A percentile compares a stretch with the other conserved stretches of the same genome.
Conservation (phyloP, 2,329 filamentous ascomycete species). For the Colletotrichum magnum region DNA sequence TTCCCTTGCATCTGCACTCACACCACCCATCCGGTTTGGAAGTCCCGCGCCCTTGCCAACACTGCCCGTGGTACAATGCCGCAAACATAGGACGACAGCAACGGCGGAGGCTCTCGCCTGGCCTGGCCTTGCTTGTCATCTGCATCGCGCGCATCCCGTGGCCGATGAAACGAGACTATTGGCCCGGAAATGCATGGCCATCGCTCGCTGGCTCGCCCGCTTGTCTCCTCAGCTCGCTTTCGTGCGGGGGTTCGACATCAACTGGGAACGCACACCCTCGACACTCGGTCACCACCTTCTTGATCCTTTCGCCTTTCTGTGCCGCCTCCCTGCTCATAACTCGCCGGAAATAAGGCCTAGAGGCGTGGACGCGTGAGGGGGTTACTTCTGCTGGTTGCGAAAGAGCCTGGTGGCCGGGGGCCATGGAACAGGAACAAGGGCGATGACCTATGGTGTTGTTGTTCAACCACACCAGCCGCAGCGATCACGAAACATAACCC, state of each 20-base stretch:
- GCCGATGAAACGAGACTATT: constrained; percentile 35
- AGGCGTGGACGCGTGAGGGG: constrained; percentile 8
- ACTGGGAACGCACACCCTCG: neutral
- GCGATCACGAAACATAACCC: constrained; percentile 25
- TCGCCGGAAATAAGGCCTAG: constrained; percentile 11
- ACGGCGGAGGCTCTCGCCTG: neutral
- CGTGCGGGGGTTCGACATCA: constrained; percentile 27
- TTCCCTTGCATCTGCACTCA: neutral
- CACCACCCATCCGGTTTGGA: neutral
- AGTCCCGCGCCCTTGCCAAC: neutral
- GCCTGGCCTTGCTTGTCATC: constrained; percentile 21
- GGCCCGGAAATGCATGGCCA: constrained; percentile 9
- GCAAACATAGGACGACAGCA: constrained; percentile 25
- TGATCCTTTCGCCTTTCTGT: constrained; percentile 9
- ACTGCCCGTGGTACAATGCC: neutral
- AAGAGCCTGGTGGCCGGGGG: neutral
- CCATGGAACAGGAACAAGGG: constrained; percentile 7
- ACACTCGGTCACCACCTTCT: constrained; percentile 13
- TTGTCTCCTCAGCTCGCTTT: neutral
- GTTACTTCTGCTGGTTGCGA: neutral
- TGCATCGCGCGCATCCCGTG: constrained; percentile 9
- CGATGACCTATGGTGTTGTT: constrained; percentile 19
- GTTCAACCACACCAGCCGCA: constrained; percentile 8
- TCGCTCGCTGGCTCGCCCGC: constrained; percentile 15
- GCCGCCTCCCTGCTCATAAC: constrained; percentile 3